phyloP scores from a whole-genome alignment of 2,329 filamentous ascomycete species.

The Meredithiella fracta region DNA sequence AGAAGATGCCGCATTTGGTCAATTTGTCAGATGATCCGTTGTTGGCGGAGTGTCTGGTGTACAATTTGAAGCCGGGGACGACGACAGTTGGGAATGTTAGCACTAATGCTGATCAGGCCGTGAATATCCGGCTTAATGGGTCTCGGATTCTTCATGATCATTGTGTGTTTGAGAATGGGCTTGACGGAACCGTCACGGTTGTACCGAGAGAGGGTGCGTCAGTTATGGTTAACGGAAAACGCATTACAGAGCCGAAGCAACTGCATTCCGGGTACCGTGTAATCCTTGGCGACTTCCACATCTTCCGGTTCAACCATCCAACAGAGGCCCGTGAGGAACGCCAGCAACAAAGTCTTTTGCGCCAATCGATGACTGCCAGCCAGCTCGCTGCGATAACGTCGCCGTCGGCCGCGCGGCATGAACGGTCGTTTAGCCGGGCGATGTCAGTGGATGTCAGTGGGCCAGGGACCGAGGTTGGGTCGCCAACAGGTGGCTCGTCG shows the following conservation, averaged over 20 bases:
- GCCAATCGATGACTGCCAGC: conserved; percentile 53
- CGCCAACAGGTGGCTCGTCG: conserved; percentile 26
- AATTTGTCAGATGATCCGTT: conserved; percentile 92
- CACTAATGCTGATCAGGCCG: conserved; percentile 53
- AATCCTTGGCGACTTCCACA: conserved; percentile 95
- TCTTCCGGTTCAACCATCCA: conserved; percentile 95
- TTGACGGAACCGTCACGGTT: conserved; percentile 83
- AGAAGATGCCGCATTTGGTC: conserved; percentile 98
- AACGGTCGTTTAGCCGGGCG: conserved; percentile 62
- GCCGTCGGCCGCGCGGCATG: conserved; percentile 33
- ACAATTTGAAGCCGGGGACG: conserved; percentile 89
- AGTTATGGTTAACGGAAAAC: conserved; percentile 93
- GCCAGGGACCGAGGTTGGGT: neutral
- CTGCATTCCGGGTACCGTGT: conserved; percentile 86
- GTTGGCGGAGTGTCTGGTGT: conserved; percentile 87
- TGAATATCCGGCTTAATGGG: conserved; percentile 86
- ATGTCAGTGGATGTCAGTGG: conserved; percentile 58
- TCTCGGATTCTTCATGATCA: conserved; percentile 85
- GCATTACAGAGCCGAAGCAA: conserved; percentile 70
- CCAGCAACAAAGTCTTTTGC: conserved; percentile 47
- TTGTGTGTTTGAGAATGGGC: conserved; percentile 75
- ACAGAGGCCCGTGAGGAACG: conserved; percentile 88
- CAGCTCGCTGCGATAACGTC: conserved; percentile 36
- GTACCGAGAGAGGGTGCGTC: conserved; percentile 81
- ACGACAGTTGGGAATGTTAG: conserved; percentile 93